Evolutionary conservation across 139 green algal species (phyloP).

Genomic region (Auxenochlorella protothecoides): DNA sequence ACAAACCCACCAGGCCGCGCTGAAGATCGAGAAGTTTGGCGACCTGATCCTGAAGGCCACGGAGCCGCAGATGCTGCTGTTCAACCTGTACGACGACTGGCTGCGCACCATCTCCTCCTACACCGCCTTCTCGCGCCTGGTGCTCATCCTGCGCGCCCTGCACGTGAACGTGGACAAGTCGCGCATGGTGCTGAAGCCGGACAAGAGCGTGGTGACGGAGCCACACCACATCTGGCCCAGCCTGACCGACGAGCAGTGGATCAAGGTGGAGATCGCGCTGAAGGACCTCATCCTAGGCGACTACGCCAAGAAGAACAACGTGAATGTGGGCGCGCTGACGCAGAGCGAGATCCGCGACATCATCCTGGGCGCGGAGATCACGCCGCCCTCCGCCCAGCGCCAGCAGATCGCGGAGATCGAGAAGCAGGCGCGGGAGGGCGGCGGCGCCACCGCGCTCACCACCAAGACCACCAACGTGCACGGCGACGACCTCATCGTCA

Average conservation of each 20-base stretch:
- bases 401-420: constrained; percentile 99
- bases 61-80: constrained; percentile 97
- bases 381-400: constrained; percentile 85
- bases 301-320: constrained; percentile 99
- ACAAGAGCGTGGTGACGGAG: constrained; percentile 92
- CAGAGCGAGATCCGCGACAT: constrained; percentile 98
- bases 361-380: constrained; percentile 98
- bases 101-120: constrained; percentile 93
- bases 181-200: constrained; percentile 91
- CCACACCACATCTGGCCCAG: constrained; percentile 97
- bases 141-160: constrained; percentile 94
- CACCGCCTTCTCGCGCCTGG: constrained; percentile 95
- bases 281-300: constrained; percentile 98
- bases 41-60: constrained; percentile 94
- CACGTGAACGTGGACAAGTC: constrained; percentile 99
- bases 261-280: constrained; percentile 92
- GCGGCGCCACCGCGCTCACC: constrained; percentile 85
- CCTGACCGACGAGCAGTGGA: constrained; percentile 97
- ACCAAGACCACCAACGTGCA: constrained; percentile 94
- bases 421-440: constrained; percentile 81
- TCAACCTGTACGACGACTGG: constrained; percentile 99
- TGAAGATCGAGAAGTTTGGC: constrained; percentile 99
- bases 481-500: constrained; percentile 95
- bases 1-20: constrained; percentile 49
- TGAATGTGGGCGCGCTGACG: constrained; percentile 91